These are phyloP conservation scores for Dactylonectria macrodidyma DNA, from an alignment of 2,329 filamentous ascomycete species.

Conservation along the genomic window DNA sequence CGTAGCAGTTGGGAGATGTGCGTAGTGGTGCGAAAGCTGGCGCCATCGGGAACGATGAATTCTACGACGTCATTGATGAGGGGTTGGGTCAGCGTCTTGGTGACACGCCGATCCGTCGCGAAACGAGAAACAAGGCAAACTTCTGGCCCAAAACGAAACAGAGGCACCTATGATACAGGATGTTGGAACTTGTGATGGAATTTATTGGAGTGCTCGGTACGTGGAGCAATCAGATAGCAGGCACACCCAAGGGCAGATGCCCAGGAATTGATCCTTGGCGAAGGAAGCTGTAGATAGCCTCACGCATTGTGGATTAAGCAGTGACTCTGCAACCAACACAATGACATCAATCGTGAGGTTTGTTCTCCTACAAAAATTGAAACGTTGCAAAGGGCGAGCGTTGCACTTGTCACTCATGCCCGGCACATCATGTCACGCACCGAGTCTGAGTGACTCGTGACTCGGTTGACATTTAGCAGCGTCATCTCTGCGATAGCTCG, in stretches of 20 bases:
- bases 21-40: not conserved
- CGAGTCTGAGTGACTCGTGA: not conserved
- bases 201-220: not conserved
- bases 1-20: no score
- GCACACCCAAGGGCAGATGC: no score
- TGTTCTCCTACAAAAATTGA: not conserved
- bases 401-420: not conserved
- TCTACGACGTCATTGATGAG: slow-evolving; percentile 9
- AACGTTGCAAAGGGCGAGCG: not conserved
- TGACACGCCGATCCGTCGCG: not conserved
- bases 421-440: not conserved
- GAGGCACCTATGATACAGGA: not conserved
- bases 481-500: not conserved
- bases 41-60: not conserved
- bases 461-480: not conserved
- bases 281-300: not conserved
- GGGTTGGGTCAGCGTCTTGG: not conserved
- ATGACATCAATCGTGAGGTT: not conserved
- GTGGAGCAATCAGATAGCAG: not conserved
- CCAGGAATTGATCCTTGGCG: not conserved
- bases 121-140: not conserved
- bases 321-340: not conserved
- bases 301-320: not conserved
- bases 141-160: not conserved
- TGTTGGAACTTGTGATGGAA: no score